These are phyloP conservation scores for Xylariales sp. DNA, from an alignment of 2,329 filamentous ascomycete species.

Conservation along the genomic window DNA sequence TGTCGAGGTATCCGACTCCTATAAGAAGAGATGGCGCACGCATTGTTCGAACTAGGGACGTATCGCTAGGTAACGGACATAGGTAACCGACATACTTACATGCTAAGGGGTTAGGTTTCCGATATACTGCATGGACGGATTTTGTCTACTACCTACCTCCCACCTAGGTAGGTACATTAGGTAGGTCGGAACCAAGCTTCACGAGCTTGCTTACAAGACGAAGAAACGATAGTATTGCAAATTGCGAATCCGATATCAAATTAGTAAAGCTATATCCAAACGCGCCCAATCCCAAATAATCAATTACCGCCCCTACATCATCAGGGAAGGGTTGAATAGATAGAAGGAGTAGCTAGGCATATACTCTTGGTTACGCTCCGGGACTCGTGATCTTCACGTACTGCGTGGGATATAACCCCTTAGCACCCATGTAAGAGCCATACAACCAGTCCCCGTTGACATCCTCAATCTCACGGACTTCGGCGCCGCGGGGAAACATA, in stretches of 20 bases:
- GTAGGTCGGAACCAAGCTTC: background rate
- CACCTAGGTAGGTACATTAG: too few relatives aligned
- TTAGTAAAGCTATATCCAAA: background rate
- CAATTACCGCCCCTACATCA: background rate
- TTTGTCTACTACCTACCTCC: background rate
- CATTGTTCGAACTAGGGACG: too few relatives aligned
- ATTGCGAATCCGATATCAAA: background rate
- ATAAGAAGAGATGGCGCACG: too few relatives aligned
- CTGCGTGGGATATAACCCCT: constrained; percentile 82
- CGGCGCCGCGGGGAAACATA: constrained; percentile 83
- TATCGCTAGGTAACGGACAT: too few relatives aligned
- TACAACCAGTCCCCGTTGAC: constrained; percentile 93
- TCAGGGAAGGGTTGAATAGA: background rate
- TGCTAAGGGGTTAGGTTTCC: too few relatives aligned
- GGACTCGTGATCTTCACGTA: constrained; percentile 70
- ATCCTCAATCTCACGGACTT: constrained; percentile 85
- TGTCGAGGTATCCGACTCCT: too few relatives aligned
- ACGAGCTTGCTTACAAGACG: background rate
- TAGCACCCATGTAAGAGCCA: constrained; percentile 84
- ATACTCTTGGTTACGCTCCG: constrained; percentile 1
- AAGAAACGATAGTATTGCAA: background rate
- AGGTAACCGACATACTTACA: too few relatives aligned
- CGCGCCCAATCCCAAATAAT: background rate
- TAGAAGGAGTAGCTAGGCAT: background rate
- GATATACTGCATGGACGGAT: background rate